Evolutionary conservation across 306 rosid genomes (phyloP), one percentile per base, ranked within the genome.

Genomic region (Vicia sativa): DNA sequence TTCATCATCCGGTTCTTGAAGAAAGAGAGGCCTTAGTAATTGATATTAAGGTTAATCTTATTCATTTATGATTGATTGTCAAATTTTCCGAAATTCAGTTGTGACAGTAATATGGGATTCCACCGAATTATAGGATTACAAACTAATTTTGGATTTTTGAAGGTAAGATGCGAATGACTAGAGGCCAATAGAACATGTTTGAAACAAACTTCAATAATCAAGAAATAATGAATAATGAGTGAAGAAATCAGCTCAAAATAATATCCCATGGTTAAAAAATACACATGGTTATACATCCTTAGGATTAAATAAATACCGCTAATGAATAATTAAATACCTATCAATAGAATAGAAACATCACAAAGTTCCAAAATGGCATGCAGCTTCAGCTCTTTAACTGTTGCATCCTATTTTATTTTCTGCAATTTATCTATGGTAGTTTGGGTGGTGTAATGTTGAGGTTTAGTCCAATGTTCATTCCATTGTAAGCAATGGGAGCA

Each of bases 401-500:
- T 13, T 16, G 28, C 23, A 11, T 29, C 31, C 53, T 69, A 56
- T 62, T 65, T 11, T 49, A 21, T n/a, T 49, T 49, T 57, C 18
- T 72, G 26, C 45, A 42, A 43, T 43, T 53, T 34, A 37, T 14
- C 23, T 79, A 80, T 35, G 68, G 65, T 37, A 82, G 77, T 50
- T 79, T 78, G 62, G 84, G 48, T 41, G 84, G 70, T 29, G n/a
- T 14, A 59, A 77, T 49, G 57, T 83, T 81, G 79, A 80, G 79
- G 69, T 86, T 86, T 68, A 92, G 86, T 59, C 96, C 95, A 21
- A 89, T 76, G 82, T 86, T 87, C 87, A 80, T 85, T 72, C 98
- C 96, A 74, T 87, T 92, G 86, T 84, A 92, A 74, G 93, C 96
- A 63, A 92, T 84, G 4, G 98, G 98, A 84, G 98, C 83, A 7